A percentile compares a stretch with the other conserved stretches of the same genome.
Evolutionary conservation across 805 yeast species (phyloP).

Genomic region (Yarrowia hollandica): DNA sequence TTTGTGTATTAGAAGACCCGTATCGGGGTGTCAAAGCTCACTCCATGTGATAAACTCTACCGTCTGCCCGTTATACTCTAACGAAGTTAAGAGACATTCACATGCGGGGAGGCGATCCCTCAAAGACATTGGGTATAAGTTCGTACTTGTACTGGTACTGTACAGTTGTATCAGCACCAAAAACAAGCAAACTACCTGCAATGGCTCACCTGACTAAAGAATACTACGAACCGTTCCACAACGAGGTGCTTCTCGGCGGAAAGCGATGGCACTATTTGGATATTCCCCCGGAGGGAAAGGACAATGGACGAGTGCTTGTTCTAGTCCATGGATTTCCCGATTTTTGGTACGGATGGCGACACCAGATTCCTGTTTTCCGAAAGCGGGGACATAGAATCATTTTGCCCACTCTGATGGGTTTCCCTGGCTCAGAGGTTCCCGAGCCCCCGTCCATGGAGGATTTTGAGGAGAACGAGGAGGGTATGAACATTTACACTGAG

Average conservation of each 20-base stretch:
- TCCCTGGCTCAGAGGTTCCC: conserved; percentile 29
- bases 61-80: too few species aligned
- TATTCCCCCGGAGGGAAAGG: conserved; percentile 29
- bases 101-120: too few species aligned
- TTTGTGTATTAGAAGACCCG: too few species aligned
- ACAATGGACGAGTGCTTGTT: conserved; percentile 23
- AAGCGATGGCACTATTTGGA: conserved; percentile 30
- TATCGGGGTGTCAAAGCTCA: neutral
- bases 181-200: neutral
- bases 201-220: conserved; percentile 22
- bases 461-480: conserved; percentile 29
- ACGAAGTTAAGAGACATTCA: neutral
- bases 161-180: too few species aligned
- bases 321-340: conserved; percentile 29
- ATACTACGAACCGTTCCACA: conserved; percentile 30
- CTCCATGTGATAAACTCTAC: neutral
- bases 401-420: conserved; percentile 28
- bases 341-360: conserved; percentile 30
- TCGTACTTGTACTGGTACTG: too few species aligned
- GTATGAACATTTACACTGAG: conserved; percentile 23
- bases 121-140: too few species aligned
- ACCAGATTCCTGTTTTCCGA: conserved; percentile 28
- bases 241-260: conserved; percentile 2
- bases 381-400: conserved; percentile 28
- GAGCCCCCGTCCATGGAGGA: conserved; percentile 29